Base-by-base conservation (phyloP, 306 rosid genomes). In the Canavalia ensiformis region DNA sequence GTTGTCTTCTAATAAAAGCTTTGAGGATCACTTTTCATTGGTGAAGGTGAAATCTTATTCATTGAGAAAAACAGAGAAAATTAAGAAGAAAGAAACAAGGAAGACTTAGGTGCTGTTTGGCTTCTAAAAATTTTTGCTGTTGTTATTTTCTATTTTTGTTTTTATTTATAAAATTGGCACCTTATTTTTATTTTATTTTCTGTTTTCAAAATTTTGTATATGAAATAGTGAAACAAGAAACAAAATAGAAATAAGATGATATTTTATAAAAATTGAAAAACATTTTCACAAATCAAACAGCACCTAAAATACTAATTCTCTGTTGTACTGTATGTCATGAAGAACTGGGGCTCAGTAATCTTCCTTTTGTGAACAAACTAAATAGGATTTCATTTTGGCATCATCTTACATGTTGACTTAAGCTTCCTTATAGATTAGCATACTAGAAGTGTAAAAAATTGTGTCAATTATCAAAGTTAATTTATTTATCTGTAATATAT, bases 361-460 rank as follows among this genome's bases (percentile, higher is more conserved):
- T 75, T 56, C 76, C 71, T 50, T 69, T 18, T 29, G 18, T 42
- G 6, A 42, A 63, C 72, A 51, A 30, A 75, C 30, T 9, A 7
- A 49, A 44, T 13, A 34, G 10, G 63, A 54, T 25, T 63, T 74
- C 64, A 44, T 13, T 45, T 47, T 49, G 37, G 33, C 37, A 28
- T 29, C 3, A 31, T 18, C 33, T 52, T 65, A 33, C 28, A 18
- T 13, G 10, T 58, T 68, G 46, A 9, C 25, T 52, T 54, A 57
- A 55, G 45, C 71, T 55, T 81, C 49, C 52, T 29, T 28, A 31
- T 52, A 44, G 58, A 51, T 41, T 83, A 60, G 74, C 44, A 69
- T 51, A 41, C 28, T 28, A n/a, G 13, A 74, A 35, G 62, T 7
- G 47, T 11, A 56, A 46, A 51, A 50, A 2, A 52, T 44, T 63